Percentiles rank a stretch among this genome's conserved stretches.
phyloP scores from a whole-genome alignment of 2,329 filamentous ascomycete genomes.

The Penicillium janthinellum region DNA sequence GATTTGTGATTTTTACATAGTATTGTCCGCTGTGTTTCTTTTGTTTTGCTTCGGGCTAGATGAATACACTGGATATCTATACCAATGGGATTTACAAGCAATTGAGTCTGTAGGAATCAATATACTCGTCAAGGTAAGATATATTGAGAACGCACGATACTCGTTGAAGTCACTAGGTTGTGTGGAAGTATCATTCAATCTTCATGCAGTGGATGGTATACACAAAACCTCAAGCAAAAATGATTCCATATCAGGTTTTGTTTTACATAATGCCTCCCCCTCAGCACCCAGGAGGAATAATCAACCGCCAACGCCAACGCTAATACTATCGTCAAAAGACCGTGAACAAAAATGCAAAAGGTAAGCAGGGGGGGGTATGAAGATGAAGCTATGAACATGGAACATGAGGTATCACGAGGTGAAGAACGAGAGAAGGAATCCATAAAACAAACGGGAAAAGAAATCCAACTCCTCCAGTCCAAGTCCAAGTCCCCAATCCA shows the following conservation, averaged over 20 bases:
- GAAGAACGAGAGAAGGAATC: neutral
- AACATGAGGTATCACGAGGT: neutral
- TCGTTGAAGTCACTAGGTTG: no score
- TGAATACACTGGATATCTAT: slow-evolving; percentile 21
- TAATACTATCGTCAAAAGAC: slow-evolving; percentile 11
- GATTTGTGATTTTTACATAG: slow-evolving; percentile 22
- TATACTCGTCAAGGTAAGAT: no score
- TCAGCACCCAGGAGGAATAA: neutral
- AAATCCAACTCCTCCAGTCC: slow-evolving; percentile 1
- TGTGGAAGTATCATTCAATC: neutral
- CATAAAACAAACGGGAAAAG: neutral
- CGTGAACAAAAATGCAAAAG: neutral
- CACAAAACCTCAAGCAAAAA: slow-evolving; percentile 3
- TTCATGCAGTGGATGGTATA: slow-evolving; percentile 4
- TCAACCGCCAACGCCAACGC: slow-evolving; percentile 18
- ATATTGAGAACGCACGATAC: no score
- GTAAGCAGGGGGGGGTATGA: slow-evolving; percentile 3
- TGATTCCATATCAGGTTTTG: neutral
- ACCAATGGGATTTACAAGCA: neutral
- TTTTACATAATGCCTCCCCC: neutral
- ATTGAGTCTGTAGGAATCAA: neutral
- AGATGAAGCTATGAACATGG: neutral
- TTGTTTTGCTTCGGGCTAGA: slow-evolving; percentile 21
- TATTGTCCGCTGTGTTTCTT: slow-evolving; percentile 17
- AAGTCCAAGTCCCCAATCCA: neutral